A percentile compares a stretch with the other conserved stretches of the same genome.
Evolutionary conservation across 495 filamentous ascomycete species (phyloP).

Genomic region (Elasticomyces elasticus): DNA sequence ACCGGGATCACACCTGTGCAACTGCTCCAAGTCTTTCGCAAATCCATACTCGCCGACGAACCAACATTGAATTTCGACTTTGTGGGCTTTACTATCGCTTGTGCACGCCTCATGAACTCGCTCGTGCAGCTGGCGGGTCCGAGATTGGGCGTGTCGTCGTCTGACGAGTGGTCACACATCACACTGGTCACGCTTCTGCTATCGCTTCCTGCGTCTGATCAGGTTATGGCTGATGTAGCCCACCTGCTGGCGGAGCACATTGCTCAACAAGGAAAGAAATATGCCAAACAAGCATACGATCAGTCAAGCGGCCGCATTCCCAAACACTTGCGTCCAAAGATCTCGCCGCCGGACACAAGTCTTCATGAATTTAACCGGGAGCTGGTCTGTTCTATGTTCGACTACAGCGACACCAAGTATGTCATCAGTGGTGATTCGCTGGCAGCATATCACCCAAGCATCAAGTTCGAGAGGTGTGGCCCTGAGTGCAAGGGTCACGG

Average conservation of each 20-base stretch:
- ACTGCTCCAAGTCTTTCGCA: neutral
- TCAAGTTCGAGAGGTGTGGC: neutral
- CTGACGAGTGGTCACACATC: neutral
- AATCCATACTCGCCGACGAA: neutral
- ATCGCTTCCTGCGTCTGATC: neutral
- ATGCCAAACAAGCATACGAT: constrained; percentile 7
- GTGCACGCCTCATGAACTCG: neutral
- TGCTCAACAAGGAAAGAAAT: neutral
- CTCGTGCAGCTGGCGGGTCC: neutral
- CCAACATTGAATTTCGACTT: constrained; percentile 2
- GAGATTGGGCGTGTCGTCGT: neutral
- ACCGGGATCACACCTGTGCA: neutral
- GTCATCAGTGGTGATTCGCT: neutral
- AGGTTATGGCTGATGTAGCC: neutral
- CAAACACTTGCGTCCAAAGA: neutral
- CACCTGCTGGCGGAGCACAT: neutral
- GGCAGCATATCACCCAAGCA: constrained; percentile 2
- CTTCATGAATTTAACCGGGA: neutral
- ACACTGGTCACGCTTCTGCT: neutral
- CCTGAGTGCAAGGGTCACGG: neutral
- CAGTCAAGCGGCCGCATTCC: constrained; percentile 9
- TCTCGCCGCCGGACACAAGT: neutral
- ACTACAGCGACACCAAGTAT: constrained; percentile 4
- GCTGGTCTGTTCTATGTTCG: neutral
- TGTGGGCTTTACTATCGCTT: neutral